Base-by-base conservation (phyloP, 1,284 basidiomycete genomes). In the Malassezia arunalokei region DNA sequence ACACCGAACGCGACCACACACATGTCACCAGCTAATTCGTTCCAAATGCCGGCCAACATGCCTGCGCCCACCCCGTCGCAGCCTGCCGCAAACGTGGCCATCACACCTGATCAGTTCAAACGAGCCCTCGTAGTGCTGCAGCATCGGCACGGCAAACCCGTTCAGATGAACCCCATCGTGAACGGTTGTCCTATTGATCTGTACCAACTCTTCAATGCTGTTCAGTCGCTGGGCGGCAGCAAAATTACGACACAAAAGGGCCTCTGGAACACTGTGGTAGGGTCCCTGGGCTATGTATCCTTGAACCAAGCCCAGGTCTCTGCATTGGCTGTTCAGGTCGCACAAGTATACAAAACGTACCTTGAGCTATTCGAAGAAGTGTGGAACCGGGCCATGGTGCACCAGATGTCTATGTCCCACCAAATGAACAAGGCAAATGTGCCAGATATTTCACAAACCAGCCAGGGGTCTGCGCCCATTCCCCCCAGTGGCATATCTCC, bases 291-390 rank as follows among this genome's bases (percentile, higher is more conserved):
- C 17, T 56, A 68, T 12, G 62, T 63, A 4, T 55, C 62, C 0
- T 41, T 58, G 1, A 60, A 57, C 11, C 63, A 61, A 15, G 62
- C 65, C n/a, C 61, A 66, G 41, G 56, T 57, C 15, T 58, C 60
- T 20, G 45, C 58, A 24, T 50, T 63, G 9, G 60, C 58, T 6
- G 54, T 57, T 29, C 59, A 63, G 14, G 38, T 71, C 30, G 62
- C 62, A 2, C 58, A 61, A 35, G 56, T 63, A 38, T 71, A 62
- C 41, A 57, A 60, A 38, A 60, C 51, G 33, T 65, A 62, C 46
- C 56, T 71, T 32, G 60, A 57, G 6, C 61, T 65, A 3, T 68
- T 71, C 27, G 68, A 70, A 39, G 62, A 66, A 44, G 62, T 67
- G 4, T 71, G 66, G 66, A 61, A 61, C 45, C 58, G 64, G n/a